Conservation (phyloP, 768 basidiomycete genomes). For the Boletus huronensis region DNA sequence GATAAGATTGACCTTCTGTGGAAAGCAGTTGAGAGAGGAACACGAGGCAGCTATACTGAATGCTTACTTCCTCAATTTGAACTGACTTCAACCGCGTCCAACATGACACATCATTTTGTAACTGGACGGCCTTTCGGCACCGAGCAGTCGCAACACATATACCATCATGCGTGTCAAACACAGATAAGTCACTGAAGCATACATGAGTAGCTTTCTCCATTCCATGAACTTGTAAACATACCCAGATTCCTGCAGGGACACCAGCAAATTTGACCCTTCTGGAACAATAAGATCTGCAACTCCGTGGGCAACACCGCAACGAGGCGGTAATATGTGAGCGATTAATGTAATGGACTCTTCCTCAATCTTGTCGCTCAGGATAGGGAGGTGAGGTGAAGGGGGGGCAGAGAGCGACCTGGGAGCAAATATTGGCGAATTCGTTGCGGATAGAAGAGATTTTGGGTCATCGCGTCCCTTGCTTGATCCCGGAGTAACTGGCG, state of each 20-base stretch:
- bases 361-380: conserved; percentile 11
- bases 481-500: conserved; percentile 13
- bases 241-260: conserved; percentile 65
- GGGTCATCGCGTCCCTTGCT: conserved; percentile 31
- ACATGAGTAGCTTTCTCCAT: conserved; percentile 1
- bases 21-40: neutral
- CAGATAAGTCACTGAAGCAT: conserved; percentile 46
- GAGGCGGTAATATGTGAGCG: conserved; percentile 46
- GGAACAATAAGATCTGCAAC: conserved; percentile 48
- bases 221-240: conserved; percentile 29
- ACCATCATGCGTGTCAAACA: conserved; percentile 54
- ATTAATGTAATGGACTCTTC: conserved; percentile 20
- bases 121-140: conserved; percentile 9
- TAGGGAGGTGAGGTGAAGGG: conserved; percentile 30
- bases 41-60: neutral
- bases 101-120: conserved; percentile 9
- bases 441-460: conserved; percentile 45
- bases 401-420: conserved; percentile 37
- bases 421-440: conserved; percentile 41
- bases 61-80: conserved; percentile 19
- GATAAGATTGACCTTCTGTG: conserved; percentile 32
- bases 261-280: conserved; percentile 40
- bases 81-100: conserved; percentile 24
- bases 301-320: conserved; percentile 35
- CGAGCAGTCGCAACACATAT: conserved; percentile 28